Conservation (phyloP, 1,139 yeast genomes). For the Pichia sp. region DNA sequence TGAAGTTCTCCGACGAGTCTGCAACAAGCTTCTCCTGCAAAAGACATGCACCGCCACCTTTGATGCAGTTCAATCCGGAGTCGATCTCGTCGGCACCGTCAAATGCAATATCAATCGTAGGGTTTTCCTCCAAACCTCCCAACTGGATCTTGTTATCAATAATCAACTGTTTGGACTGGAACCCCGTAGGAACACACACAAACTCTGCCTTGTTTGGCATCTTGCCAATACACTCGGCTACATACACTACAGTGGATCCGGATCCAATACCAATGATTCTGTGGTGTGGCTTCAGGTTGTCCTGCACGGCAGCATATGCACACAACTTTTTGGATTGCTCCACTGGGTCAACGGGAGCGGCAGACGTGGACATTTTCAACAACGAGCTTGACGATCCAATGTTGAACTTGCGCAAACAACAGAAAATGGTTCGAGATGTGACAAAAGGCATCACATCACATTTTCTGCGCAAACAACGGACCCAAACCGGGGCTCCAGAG, state of each 20-base stretch:
- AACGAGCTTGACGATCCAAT: background rate
- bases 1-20: constrained; percentile 65
- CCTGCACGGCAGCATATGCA: constrained; percentile 90
- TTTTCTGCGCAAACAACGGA: background rate
- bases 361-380: constrained; percentile 8
- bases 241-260: constrained; percentile 94
- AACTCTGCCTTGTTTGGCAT: constrained; percentile 51
- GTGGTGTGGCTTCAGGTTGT: constrained; percentile 67
- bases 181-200: constrained; percentile 91
- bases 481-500: background rate
- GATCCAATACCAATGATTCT: constrained; percentile 90
- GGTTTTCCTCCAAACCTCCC: constrained; percentile 79
- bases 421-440: background rate
- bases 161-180: constrained; percentile 86
- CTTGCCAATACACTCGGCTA: constrained; percentile 90
- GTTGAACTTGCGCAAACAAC: background rate
- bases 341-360: constrained; percentile 34
- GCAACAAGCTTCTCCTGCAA: constrained; percentile 97
- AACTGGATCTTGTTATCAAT: constrained; percentile 72
- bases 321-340: constrained; percentile 79
- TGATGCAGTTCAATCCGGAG: constrained; percentile 71
- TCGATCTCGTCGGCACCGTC: constrained; percentile 99
- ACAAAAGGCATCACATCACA: background rate
- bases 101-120: constrained; percentile 82
- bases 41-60: constrained; percentile 98